Percentiles rank a stretch among this genome's conserved stretches.
Conservation (phyloP, 2,329 filamentous ascomycete species). For the Pseudogymnoascus sp. region DNA sequence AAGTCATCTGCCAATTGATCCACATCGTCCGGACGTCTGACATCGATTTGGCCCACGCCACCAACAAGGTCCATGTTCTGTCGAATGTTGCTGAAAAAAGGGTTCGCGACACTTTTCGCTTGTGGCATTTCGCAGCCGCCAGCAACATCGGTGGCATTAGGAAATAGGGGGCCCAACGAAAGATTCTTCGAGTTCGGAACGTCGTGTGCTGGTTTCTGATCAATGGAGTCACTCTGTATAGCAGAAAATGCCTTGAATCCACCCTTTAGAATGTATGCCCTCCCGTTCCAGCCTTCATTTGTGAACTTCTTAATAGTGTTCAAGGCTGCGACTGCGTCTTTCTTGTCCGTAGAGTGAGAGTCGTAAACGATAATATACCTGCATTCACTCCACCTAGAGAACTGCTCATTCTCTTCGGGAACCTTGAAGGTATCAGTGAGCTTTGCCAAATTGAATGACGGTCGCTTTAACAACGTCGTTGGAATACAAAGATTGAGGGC, state of each 20-base stretch:
- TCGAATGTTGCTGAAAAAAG: slow-evolving; percentile 92
- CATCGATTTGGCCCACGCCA: slow-evolving; percentile 74
- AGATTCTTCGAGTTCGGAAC: slow-evolving; percentile 35
- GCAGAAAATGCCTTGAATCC: slow-evolving; percentile 70
- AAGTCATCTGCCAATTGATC: slow-evolving; percentile 34
- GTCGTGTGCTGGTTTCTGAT: slow-evolving; percentile 36
- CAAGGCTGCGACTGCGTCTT: slow-evolving; percentile 70
- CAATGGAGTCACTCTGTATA: slow-evolving; percentile 57
- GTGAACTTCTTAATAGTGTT: slow-evolving; percentile 93
- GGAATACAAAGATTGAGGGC: slow-evolving; percentile 91
- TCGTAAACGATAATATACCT: slow-evolving; percentile 85
- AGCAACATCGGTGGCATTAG: slow-evolving; percentile 65
- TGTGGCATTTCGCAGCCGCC: slow-evolving; percentile 79
- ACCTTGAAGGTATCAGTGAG: slow-evolving; percentile 78
- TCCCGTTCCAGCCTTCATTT: slow-evolving; percentile 70
- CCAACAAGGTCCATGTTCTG: slow-evolving; percentile 94
- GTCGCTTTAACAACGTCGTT: slow-evolving; percentile 82
- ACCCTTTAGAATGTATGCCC: slow-evolving; percentile 66
- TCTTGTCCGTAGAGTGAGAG: slow-evolving; percentile 62
- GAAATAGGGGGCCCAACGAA: slow-evolving; percentile 39
- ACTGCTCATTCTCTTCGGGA: slow-evolving; percentile 59
- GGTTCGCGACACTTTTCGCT: slow-evolving; percentile 62
- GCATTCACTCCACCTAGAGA: slow-evolving; percentile 66
- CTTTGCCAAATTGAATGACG: slow-evolving; percentile 83
- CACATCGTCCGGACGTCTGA: slow-evolving; percentile 49